Percentiles rank a stretch among this genome's conserved stretches.
Evolutionary conservation across 768 basidiomycete genomes (phyloP).

Genomic region (Leccinellum rugosiceps): DNA sequence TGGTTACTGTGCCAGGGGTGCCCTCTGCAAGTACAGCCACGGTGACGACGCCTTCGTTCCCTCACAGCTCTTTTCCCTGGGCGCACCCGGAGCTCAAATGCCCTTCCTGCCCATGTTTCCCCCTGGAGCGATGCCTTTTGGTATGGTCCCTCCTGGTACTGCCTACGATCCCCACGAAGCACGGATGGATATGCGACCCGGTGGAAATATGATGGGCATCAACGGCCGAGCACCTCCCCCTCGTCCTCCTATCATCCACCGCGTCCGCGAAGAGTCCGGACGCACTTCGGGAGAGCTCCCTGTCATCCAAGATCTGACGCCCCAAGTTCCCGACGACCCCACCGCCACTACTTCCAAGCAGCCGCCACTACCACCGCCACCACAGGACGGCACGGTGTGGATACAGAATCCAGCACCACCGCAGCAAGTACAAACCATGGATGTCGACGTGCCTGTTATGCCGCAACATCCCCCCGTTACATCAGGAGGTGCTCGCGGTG

Average conservation of each 20-base stretch:
- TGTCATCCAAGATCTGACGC: slow-evolving; percentile 82
- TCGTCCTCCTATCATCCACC: slow-evolving; percentile 57
- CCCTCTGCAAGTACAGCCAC: slow-evolving; percentile 88
- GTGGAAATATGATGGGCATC: slow-evolving; percentile 28
- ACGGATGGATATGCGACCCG: slow-evolving; percentile 75
- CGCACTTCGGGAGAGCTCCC: slow-evolving; percentile 68
- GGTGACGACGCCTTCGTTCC: slow-evolving; percentile 85
- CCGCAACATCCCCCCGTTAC: slow-evolving; percentile 18
- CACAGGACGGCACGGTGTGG: slow-evolving; percentile 24
- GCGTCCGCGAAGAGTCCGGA: slow-evolving; percentile 47
- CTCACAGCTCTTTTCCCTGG: slow-evolving; percentile 61
- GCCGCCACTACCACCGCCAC: background rate
- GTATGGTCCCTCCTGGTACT: slow-evolving; percentile 42
- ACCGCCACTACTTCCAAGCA: slow-evolving; percentile 20
- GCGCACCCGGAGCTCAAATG: slow-evolving; percentile 39
- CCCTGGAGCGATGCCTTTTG: slow-evolving; percentile 52
- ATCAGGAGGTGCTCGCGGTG: slow-evolving; percentile 42
- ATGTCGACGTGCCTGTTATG: slow-evolving; percentile 33
- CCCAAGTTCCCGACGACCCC: slow-evolving; percentile 39
- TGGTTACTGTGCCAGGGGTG: slow-evolving; percentile 88
- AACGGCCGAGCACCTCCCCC: slow-evolving; percentile 37
- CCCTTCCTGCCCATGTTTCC: slow-evolving; percentile 75
- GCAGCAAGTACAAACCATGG: slow-evolving; percentile 21
- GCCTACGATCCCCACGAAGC: slow-evolving; percentile 79
- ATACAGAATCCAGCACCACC: slow-evolving; percentile 15